A percentile compares a stretch with the other conserved stretches of the same genome.
Conservation (phyloP, 2,329 filamentous ascomycete genomes). For the Trichoderma breve region DNA sequence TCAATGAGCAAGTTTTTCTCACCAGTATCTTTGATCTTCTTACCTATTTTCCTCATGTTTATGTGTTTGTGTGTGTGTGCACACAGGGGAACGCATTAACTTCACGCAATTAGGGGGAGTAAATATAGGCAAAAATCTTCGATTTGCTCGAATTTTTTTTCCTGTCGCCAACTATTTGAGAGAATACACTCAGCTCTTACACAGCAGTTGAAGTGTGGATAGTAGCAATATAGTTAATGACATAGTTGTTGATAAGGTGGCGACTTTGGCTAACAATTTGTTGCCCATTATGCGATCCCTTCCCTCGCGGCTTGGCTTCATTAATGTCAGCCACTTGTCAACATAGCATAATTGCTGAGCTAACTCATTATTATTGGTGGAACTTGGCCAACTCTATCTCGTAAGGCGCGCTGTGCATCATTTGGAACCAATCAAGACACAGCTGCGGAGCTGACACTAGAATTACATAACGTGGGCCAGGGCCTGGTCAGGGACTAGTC, state of each 20-base stretch:
- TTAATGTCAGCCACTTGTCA: slow-evolving; percentile 15
- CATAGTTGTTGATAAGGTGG: neutral
- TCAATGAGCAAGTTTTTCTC: neutral
- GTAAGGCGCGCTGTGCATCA: neutral
- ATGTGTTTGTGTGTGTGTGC: neutral
- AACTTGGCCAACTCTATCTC: neutral
- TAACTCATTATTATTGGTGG: neutral
- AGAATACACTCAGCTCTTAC: neutral
- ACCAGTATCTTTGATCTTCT: neutral
- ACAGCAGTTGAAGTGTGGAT: neutral
- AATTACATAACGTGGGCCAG: slow-evolving; percentile 9
- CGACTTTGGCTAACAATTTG: neutral
- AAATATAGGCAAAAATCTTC: neutral
- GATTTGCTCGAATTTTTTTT: neutral
- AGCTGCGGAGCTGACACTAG: slow-evolving; percentile 9
- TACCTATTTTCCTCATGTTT: neutral
- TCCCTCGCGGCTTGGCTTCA: neutral
- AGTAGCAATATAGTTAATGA: neutral
- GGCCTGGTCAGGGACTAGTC: neutral
- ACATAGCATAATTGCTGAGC: slow-evolving; percentile 3
- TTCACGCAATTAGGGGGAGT: neutral
- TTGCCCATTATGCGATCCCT: neutral
- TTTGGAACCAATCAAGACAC: neutral
- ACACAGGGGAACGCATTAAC: neutral
- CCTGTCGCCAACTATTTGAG: neutral